Conservation (phyloP, 208 protist species). For the Acanthamoeba polyphaga region DNA sequence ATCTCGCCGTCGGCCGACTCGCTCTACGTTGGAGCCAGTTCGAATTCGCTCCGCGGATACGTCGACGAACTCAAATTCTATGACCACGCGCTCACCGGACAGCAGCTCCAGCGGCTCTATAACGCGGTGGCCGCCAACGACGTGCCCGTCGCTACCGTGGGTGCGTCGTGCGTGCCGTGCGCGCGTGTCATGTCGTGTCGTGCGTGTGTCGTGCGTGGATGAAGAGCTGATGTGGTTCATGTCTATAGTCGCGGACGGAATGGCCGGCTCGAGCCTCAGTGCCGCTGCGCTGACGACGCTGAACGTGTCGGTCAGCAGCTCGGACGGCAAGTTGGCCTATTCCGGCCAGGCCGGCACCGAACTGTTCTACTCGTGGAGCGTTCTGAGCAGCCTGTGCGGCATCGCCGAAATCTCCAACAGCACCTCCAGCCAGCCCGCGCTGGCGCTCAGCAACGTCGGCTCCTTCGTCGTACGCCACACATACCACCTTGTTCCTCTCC, state of each 20-base stretch:
- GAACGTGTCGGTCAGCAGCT: not conserved
- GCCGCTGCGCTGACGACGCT: not conserved
- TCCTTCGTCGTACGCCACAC: not conserved
- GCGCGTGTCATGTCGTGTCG: too few relatives aligned
- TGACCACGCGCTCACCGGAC: not conserved
- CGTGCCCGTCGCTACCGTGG: not conserved
- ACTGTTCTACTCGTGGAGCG: not conserved
- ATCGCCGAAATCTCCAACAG: not conserved
- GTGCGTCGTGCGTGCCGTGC: not conserved
- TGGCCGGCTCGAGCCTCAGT: not conserved
- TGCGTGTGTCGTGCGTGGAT: not conserved
- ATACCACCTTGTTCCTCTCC: not conserved
- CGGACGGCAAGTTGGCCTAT: not conserved
- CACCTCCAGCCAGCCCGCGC: not conserved
- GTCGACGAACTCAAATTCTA: constrained; percentile 36
- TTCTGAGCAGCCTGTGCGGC: constrained; percentile 1
- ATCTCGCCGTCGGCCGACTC: not conserved
- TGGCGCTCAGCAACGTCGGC: not conserved
- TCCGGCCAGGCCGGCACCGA: not conserved
- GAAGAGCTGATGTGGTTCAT: not conserved
- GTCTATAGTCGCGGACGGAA: not conserved
- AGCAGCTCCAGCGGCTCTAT: not conserved
- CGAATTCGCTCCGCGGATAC: not conserved
- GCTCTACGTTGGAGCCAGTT: not conserved
- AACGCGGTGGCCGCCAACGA: not conserved